Evolutionary conservation across 805 yeast species (phyloP).

Genomic region (Wickerhamomyces ciferrii): DNA sequence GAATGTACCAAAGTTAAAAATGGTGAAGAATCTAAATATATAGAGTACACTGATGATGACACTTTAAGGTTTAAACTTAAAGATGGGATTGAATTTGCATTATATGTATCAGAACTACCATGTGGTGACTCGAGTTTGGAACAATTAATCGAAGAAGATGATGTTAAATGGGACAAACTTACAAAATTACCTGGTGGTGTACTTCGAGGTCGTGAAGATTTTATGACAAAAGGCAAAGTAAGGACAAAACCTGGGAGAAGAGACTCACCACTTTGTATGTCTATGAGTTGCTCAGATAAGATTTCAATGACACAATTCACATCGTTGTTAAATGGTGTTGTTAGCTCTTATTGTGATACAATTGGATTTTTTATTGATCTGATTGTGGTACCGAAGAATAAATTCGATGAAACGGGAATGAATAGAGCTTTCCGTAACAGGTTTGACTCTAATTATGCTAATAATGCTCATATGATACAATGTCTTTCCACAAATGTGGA

Average conservation of each 20-base stretch:
- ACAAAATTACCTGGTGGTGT: slow-evolving; percentile 14
- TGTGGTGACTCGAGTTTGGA: slow-evolving; percentile 89
- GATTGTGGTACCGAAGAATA: slow-evolving; percentile 40
- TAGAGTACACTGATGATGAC: not conserved
- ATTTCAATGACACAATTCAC: slow-evolving; percentile 56
- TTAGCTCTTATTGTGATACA: slow-evolving; percentile 28
- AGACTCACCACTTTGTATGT: slow-evolving; percentile 66
- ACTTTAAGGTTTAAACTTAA: slow-evolving; percentile 26
- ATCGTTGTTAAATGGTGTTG: slow-evolving; percentile 46
- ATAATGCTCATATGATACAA: not conserved
- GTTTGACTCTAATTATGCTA: not conserved
- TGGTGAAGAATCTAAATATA: slow-evolving; percentile 8
- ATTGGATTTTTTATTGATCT: slow-evolving; percentile 37
- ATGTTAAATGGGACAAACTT: slow-evolving; percentile 15
- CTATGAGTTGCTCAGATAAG: slow-evolving; percentile 91
- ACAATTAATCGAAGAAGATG: slow-evolving; percentile 23
- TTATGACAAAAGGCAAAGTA: slow-evolving; percentile 53
- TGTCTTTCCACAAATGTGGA: not conserved
- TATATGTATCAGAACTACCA: slow-evolving; percentile 73
- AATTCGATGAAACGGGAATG: slow-evolving; percentile 13
- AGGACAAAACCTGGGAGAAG: slow-evolving; percentile 91
- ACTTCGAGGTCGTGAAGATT: slow-evolving; percentile 62
- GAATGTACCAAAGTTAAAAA: slow-evolving; percentile 9
- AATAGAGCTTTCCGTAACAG: slow-evolving; percentile 15
- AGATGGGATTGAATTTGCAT: slow-evolving; percentile 38